Evolutionary conservation across 2,329 filamentous ascomycete genomes (phyloP).

Genomic region (Penicillium griseofulvum): DNA sequence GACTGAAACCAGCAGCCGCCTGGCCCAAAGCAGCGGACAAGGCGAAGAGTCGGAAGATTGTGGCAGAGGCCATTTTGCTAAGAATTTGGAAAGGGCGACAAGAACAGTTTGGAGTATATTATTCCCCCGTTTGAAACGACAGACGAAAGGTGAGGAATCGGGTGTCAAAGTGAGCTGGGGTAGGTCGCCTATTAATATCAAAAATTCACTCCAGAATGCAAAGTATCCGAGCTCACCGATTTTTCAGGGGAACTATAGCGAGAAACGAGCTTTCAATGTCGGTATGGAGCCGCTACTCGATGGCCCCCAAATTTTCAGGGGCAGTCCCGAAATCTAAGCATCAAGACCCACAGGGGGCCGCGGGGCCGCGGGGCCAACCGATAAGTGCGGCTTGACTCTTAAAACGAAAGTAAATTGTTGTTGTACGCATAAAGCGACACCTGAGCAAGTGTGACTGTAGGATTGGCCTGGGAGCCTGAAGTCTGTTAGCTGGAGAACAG

Average conservation of each 20-base stretch:
- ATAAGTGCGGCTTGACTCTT: too few species aligned
- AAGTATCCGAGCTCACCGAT: too few species aligned
- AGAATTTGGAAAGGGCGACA: background rate
- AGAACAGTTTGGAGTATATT: background rate
- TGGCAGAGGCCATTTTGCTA: slow-evolving; percentile 12
- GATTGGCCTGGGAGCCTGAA: too few species aligned
- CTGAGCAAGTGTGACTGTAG: too few species aligned
- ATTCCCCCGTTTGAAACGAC: background rate
- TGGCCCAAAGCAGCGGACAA: slow-evolving; percentile 16
- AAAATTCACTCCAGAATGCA: background rate
- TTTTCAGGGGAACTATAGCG: background rate
- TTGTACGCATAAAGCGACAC: too few species aligned
- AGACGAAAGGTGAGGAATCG: background rate
- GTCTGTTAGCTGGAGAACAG: too few species aligned
- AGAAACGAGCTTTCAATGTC: background rate
- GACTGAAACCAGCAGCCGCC: slow-evolving; percentile 24
- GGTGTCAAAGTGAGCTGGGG: background rate
- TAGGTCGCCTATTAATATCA: background rate
- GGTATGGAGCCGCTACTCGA: background rate
- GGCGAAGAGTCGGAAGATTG: slow-evolving; percentile 12
- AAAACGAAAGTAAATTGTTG: too few species aligned
- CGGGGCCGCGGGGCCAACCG: too few species aligned
- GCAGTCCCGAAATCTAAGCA: background rate
- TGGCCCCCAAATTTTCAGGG: slow-evolving; percentile 1
- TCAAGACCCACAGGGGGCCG: background rate